These are phyloP conservation scores for Aspergillus thermomutatus DNA, from an alignment of 2,329 filamentous ascomycete species.

Conservation along the genomic window DNA sequence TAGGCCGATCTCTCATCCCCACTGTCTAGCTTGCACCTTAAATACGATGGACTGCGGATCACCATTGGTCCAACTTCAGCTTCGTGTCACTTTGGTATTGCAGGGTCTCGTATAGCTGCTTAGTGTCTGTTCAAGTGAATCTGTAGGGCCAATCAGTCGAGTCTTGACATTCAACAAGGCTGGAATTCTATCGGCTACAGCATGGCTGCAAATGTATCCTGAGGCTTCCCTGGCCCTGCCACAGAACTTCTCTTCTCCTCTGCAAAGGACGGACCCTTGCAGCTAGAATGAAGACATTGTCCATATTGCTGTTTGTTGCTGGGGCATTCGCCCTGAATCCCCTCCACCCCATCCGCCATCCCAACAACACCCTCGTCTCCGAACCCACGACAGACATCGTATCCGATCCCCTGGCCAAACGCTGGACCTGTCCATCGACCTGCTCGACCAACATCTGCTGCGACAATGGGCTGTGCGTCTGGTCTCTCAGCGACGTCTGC, in stretches of 20 bases:
- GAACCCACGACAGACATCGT: neutral
- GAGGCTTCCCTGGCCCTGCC: too few relatives aligned
- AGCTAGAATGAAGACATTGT: neutral
- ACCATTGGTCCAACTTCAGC: neutral
- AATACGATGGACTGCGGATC: neutral
- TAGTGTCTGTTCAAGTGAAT: neutral
- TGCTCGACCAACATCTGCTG: neutral
- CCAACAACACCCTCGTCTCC: neutral
- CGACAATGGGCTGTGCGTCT: neutral
- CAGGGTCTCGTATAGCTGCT: neutral
- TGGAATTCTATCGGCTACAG: neutral
- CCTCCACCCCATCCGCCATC: neutral
- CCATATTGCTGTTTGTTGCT: neutral
- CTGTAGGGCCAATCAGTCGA: neutral
- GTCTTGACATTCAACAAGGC: neutral
- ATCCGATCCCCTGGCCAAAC: neutral
- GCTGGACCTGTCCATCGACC: neutral
- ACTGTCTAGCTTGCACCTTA: neutral
- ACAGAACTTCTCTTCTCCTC: neutral
- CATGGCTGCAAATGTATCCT: neutral
- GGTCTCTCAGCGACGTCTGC: neutral
- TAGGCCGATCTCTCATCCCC: neutral
- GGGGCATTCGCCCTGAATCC: neutral
- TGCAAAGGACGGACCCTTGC: neutral
- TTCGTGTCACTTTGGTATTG: neutral